These are phyloP conservation scores for Phytophthora megakarya DNA, from an alignment of 352 stramenopile genomes.

Conservation along the genomic window DNA sequence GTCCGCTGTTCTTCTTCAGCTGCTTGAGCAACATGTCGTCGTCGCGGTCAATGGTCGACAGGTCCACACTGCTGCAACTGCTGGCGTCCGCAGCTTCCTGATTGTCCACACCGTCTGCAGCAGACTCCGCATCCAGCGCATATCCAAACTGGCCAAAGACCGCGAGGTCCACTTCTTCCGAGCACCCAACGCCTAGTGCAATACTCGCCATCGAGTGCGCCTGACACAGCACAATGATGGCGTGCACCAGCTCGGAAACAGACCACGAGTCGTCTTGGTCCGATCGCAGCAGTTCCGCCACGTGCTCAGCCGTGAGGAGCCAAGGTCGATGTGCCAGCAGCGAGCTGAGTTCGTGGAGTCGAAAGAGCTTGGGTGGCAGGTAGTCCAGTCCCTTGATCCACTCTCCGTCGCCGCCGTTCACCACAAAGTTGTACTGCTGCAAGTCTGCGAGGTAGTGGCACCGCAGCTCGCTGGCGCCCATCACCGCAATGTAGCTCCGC, in stretches of 20 bases:
- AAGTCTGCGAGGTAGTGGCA: conserved; percentile 84
- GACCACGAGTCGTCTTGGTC: conserved; percentile 86
- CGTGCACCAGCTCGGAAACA: conserved; percentile 85
- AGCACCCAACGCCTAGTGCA: conserved; percentile 71
- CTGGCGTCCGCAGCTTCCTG: conserved; percentile 42
- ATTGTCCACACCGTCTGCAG: conserved; percentile 24
- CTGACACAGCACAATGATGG: conserved; percentile 85
- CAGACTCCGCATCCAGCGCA: conserved; percentile 40
- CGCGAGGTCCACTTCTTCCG: conserved; percentile 76
- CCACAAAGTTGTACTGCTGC: conserved; percentile 85
- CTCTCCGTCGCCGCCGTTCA: conserved; percentile 76
- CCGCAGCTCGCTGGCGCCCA: conserved; percentile 76
- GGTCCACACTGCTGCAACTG: conserved; percentile 66
- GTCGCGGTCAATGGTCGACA: conserved; percentile 77
- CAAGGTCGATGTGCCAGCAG: conserved; percentile 86
- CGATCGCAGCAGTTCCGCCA: conserved; percentile 70
- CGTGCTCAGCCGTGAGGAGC: conserved; percentile 77
- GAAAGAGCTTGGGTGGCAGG: conserved; percentile 81
- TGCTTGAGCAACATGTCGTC: conserved; percentile 72
- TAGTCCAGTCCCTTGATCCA: conserved; percentile 88
- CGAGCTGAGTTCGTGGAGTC: conserved; percentile 81
- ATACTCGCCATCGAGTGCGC: conserved; percentile 86
- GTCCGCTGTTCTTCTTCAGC: conserved; percentile 57
- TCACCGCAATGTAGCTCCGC: conserved; percentile 85
- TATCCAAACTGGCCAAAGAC: conserved; percentile 70